phyloP scores from a whole-genome alignment of 1,284 basidiomycete species.

The Melanopsichium pennsylvanicum region DNA sequence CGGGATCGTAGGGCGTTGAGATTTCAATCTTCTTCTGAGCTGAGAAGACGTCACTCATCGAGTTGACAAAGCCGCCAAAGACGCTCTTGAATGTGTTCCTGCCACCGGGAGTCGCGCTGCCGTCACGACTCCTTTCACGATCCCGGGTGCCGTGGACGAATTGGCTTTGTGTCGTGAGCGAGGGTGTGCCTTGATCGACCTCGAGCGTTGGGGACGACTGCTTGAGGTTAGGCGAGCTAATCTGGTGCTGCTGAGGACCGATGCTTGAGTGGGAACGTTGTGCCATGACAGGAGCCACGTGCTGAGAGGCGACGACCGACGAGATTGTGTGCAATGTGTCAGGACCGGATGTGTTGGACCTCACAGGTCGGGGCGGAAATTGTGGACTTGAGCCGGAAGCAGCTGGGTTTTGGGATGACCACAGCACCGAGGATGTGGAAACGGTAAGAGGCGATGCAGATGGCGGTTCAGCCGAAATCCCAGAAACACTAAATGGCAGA shows the following conservation, averaged over 20 bases:
- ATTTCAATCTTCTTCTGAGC: constrained; percentile 87
- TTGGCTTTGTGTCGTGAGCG: constrained; percentile 43
- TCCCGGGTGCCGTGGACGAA: constrained; percentile 35
- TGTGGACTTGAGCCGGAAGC: constrained; percentile 7
- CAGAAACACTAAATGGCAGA: constrained; percentile 28
- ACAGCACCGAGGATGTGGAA: constrained; percentile 23
- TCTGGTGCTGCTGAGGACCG: constrained; percentile 39
- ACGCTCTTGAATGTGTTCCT: constrained; percentile 64
- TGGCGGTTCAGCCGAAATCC: constrained; percentile 15
- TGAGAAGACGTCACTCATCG: constrained; percentile 75
- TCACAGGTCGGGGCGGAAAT: constrained; percentile 40
- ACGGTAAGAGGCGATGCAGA: constrained; percentile 18
- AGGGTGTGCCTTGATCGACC: constrained; percentile 10
- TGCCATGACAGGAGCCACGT: constrained; percentile 31
- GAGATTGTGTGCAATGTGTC: constrained; percentile 35
- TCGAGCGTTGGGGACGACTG: constrained; percentile 40
- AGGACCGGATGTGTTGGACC: constrained; percentile 44
- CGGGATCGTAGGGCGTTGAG: constrained; percentile 97
- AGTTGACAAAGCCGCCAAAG: constrained; percentile 66
- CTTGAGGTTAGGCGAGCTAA: constrained; percentile 30
- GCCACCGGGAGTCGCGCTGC: constrained; percentile 34
- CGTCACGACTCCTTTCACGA: constrained; percentile 41
- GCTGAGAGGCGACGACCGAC: constrained; percentile 23
- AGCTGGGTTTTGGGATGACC: constrained; percentile 17
- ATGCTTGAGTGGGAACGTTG: constrained; percentile 48